Evolutionary conservation across 1,139 yeast species (phyloP).

Genomic region (Sugiyamaella novakii): DNA sequence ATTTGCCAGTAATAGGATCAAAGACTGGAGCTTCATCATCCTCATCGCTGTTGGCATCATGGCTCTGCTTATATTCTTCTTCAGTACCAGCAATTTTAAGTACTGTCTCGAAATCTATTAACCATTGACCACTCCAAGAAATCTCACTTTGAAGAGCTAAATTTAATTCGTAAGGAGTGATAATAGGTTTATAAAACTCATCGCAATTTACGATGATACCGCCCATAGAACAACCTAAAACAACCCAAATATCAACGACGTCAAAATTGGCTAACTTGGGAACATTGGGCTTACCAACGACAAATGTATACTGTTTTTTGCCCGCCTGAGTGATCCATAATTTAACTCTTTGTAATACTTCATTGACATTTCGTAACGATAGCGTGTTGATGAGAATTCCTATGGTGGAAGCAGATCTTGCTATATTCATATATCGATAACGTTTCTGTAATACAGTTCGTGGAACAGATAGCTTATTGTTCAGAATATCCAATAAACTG

Average conservation of each 20-base stretch:
- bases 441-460: conserved; percentile 73
- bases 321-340: conserved; percentile 69
- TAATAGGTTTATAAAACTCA: conserved; percentile 86
- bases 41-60: conserved; percentile 36
- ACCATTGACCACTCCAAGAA: conserved; percentile 93
- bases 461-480: conserved; percentile 53
- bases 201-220: conserved; percentile 81
- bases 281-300: conserved; percentile 98
- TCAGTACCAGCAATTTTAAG: conserved; percentile 38
- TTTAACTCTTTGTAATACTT: conserved; percentile 61
- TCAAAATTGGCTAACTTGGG: conserved; percentile 96
- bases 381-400: conserved; percentile 90
- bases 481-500: conserved; percentile 36
- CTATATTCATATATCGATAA: conserved; percentile 82
- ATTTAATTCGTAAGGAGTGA: conserved; percentile 89
- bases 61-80: conserved; percentile 35
- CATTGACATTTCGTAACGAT: conserved; percentile 71
- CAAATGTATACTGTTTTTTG: conserved; percentile 89
- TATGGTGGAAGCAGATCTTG: conserved; percentile 86
- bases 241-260: conserved; percentile 88
- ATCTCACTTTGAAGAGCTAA: conserved; percentile 75
- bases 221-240: conserved; percentile 91
- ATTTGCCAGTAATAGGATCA: conserved; percentile 84
- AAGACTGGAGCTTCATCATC: conserved; percentile 77
- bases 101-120: conserved; percentile 68